These are phyloP conservation scores for Grigorovia yakushimaensis DNA, from an alignment of 805 yeast species.

Conservation along the genomic window DNA sequence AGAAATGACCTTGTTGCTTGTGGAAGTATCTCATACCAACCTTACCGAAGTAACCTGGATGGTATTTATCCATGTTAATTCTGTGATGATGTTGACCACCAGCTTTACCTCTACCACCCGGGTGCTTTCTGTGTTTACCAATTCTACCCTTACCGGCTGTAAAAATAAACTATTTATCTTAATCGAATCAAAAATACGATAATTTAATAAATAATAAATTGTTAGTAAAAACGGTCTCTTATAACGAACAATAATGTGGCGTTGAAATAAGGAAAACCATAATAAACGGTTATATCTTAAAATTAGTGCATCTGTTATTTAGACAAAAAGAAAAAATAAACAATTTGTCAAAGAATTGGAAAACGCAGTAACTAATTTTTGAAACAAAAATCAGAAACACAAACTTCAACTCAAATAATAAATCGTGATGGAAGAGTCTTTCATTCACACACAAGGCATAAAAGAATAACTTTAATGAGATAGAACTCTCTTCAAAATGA, in stretches of 20 bases:
- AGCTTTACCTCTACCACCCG: constrained; percentile 99
- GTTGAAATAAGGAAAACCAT: not conserved
- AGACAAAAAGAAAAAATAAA: not conserved
- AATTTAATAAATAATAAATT: not conserved
- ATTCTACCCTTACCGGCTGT: constrained; percentile 99
- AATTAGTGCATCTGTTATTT: not conserved
- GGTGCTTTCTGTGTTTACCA: constrained; percentile 99
- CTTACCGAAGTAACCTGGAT: constrained; percentile 99
- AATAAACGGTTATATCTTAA: not conserved
- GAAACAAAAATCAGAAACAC: not conserved
- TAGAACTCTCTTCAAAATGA: not conserved
- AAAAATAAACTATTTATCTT: constrained; percentile 3
- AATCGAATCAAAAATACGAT: not conserved
- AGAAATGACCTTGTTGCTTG: constrained; percentile 86
- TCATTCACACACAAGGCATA: not conserved
- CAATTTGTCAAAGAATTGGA: not conserved
- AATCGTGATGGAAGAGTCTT: constrained; percentile 7
- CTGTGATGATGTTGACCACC: constrained; percentile 99
- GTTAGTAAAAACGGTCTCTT: not conserved
- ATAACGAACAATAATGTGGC: not conserved
- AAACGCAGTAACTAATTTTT: not conserved
- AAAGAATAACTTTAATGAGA: not conserved
- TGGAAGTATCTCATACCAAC: constrained; percentile 99
- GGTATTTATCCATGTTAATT: constrained; percentile 99
- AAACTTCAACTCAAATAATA: not conserved